Percentiles rank a stretch among this genome's conserved stretches.
Evolutionary conservation across 345 rosid genomes (phyloP).

Genomic region (Aegle marmelos): DNA sequence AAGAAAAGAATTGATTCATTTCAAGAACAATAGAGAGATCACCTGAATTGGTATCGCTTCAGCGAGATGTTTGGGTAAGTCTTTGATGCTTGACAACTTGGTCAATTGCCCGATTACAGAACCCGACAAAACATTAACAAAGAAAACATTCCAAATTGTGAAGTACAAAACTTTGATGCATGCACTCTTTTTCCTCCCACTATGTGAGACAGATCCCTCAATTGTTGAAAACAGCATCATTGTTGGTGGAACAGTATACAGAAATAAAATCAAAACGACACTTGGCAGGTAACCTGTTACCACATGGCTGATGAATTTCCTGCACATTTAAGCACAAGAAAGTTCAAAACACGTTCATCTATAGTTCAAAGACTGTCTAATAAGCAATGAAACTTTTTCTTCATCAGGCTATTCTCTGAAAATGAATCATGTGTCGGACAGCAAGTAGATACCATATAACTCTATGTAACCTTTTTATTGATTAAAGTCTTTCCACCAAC

Average conservation of each 20-base stretch:
- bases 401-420: neutral
- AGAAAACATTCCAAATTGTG: conserved; percentile 96
- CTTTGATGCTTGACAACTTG: conserved; percentile 56
- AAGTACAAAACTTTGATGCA: conserved; percentile 74
- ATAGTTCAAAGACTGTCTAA: neutral
- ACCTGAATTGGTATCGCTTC: conserved; percentile 81
- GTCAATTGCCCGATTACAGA: conserved; percentile 53
- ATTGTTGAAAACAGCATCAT: conserved; percentile 82
- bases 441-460: neutral
- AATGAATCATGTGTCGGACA: neutral
- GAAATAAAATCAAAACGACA: conserved; percentile 65
- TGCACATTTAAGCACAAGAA: conserved; percentile 27
- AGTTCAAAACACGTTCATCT: neutral
- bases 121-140: conserved; percentile 78
- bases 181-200: conserved; percentile 82
- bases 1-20: neutral
- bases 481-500: neutral
- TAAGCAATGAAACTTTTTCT: neutral
- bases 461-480: neutral
- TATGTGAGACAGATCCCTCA: conserved; percentile 74
- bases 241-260: conserved; percentile 78
- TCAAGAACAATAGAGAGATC: conserved; percentile 12
- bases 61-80: conserved; percentile 67
- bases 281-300: conserved; percentile 96
- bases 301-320: conserved; percentile 47